A percentile compares a stretch with the other conserved stretches of the same genome.
phyloP scores from a whole-genome alignment of 2,329 filamentous ascomycete genomes.

The Alternaria arborescens region DNA sequence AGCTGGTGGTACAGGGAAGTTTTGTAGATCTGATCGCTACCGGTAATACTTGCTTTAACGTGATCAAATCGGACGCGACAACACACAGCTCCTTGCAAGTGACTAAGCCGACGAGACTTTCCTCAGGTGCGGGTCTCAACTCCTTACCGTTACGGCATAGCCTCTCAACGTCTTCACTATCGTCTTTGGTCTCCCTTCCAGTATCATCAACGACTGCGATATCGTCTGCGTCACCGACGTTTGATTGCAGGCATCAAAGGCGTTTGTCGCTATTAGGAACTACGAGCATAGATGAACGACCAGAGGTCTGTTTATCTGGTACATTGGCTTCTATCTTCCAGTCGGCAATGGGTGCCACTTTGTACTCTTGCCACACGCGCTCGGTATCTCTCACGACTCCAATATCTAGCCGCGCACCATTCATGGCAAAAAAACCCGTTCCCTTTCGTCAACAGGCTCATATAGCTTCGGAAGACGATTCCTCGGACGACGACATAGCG shows the following conservation, averaged over 20 bases:
- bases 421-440: background rate
- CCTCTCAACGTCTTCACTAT: background rate
- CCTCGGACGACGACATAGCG: background rate
- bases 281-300: background rate
- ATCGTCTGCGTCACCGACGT: background rate
- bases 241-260: background rate
- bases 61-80: conserved; percentile 5
- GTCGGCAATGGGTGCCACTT: background rate
- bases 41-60: conserved; percentile 2
- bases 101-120: background rate
- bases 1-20: background rate
- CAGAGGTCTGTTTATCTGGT: background rate
- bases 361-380: background rate
- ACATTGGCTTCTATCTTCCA: background rate
- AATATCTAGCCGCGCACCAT: background rate
- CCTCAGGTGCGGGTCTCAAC: background rate
- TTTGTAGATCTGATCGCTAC: conserved; percentile 9
- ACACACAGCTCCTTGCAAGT: conserved; percentile 5
- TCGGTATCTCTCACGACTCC: background rate
- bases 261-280: background rate
- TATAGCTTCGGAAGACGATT: background rate
- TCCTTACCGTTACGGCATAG: background rate
- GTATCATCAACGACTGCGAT: background rate
- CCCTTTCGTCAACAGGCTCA: background rate
- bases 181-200: background rate